Evolutionary conservation across 1,284 basidiomycete genomes (phyloP), one percentile per base, ranked within the genome.

Genomic region (Melampsora americana): DNA sequence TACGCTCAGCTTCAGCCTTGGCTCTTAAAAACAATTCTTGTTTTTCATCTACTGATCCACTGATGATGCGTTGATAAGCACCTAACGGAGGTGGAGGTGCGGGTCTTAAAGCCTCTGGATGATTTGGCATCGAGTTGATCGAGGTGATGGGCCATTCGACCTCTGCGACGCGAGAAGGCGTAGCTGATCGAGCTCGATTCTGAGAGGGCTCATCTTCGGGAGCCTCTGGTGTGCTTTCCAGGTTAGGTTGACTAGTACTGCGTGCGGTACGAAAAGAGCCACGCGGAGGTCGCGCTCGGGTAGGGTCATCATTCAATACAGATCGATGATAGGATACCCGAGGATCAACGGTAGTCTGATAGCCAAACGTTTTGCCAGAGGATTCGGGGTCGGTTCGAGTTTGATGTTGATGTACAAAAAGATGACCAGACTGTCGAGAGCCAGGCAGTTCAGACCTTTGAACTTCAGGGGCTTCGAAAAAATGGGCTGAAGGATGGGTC

Each of bases 1-100:
- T 61, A 11, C 32, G 30, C 14, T 46, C 69, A 32, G 69, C 69
- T 61, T 70, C 53, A 3, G 53, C 56, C 35, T 70, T 70, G 28
- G 69, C 69, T 23, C 30, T 26, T 18, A 23, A n/a, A 28, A 70
- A 70, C n/a, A 70, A n/a, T 28, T 30, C 32, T 18, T 35, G 46
- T 44, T 61, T 70, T 26, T 70, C 69, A n/a, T 39, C 35, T 16
- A 18, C 69, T 5, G 35, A 20, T 39, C 11, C 50, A 35, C 35
- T 35, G 35, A 35, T 35, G 35, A 35, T 9, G 35, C 35, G 35
- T 35, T 35, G 35, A 9, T 35, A 35, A 18, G 50, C 50, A 18
- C 18, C 23, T 23, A 23, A 5, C 14, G 50, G 50, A 5, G 50
- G 18, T 20, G 18, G 16, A 53, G 50, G 16, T 53, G 16, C 18